A percentile compares a stretch with the other conserved stretches of the same genome.
Evolutionary conservation across 768 basidiomycete species (phyloP).

Genomic region (Russula lepida): DNA sequence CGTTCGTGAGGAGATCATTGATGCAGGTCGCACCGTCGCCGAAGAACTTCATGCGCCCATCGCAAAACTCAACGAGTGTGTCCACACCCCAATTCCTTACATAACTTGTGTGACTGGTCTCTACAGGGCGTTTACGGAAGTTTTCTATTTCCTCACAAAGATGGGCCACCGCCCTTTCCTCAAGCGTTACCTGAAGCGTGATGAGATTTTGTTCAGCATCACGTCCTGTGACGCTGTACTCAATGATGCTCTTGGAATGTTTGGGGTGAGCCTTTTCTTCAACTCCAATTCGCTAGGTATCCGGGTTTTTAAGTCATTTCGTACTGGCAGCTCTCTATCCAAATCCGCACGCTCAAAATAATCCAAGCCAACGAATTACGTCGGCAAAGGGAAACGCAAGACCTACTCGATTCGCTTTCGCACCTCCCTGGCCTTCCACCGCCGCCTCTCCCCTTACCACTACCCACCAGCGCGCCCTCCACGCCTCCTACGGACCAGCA

Average conservation of each 20-base stretch:
- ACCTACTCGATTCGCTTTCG: conserved; percentile 30
- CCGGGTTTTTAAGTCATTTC: neutral
- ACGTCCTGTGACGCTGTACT: conserved; percentile 43
- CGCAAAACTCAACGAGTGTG: conserved; percentile 41
- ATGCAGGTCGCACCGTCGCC: conserved; percentile 46
- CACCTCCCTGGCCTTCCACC: conserved; percentile 13
- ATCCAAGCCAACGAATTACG: conserved; percentile 36
- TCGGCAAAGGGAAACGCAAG: conserved; percentile 30
- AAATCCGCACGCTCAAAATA: conserved; percentile 47
- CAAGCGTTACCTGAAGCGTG: conserved; percentile 68
- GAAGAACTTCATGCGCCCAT: conserved; percentile 46
- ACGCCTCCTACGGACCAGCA: conserved; percentile 20
- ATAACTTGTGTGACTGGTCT: neutral
- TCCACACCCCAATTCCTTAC: conserved; percentile 18
- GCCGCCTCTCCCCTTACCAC: neutral
- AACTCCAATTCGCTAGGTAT: neutral
- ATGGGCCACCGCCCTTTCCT: conserved; percentile 63
- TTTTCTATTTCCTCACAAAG: conserved; percentile 46
- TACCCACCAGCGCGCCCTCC: neutral
- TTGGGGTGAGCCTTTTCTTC: conserved; percentile 34
- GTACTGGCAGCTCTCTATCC: conserved; percentile 35
- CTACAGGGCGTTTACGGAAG: conserved; percentile 35
- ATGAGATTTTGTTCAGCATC: conserved; percentile 54
- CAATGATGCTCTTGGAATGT: conserved; percentile 47
- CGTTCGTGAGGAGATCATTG: conserved; percentile 50